Evolutionary conservation across 331 rosid species (phyloP), one percentile per base, ranked within the genome.

Genomic region (Rosa hybrid): DNA sequence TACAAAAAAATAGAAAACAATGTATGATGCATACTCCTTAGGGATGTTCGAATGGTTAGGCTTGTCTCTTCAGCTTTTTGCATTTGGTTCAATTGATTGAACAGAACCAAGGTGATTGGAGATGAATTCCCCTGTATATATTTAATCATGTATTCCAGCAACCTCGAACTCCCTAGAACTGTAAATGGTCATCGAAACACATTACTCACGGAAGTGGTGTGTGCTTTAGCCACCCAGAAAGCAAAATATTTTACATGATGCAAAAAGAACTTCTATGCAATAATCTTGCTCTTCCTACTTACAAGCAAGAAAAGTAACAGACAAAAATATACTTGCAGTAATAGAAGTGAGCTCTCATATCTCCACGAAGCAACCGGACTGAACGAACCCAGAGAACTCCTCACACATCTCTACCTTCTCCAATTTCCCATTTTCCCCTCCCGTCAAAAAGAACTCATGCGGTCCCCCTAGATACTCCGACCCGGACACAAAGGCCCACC

Each of bases 281-380:
- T 57, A 57, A 20, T 20, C 30, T 54, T 54, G 65, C 34, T 59
- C 34, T 30, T 59, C 30, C 65, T 59, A 59, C 2, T 30, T 20
- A 12, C 39, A 62, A 59, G 11, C 20, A 62, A 3, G 38, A 21
- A 12, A 60, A 60, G 16, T 4, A 41, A 41, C 21, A 0, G 1
- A 30, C 34, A 30, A 30, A 30, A 30, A 30, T 30, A 30, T 30
- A 0, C 34, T 30, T 30, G 34, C 34, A 30, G 34, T 30, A 30
- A 30, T 1, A 30, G 34, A 30, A 30, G 34, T 30, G 39, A 20
- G 13, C 17, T 12, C 41, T 67, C 25, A 67, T 67, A 94, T 85
- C 77, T 90, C 97, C 12, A 92, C 86, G 25, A 91, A 86, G 75
- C 98, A 94, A 1, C 97, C 96, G 1, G 98, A 90, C 68, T 90